Percentiles rank a stretch among this genome's conserved stretches.
These are phyloP conservation scores for Phlegmacium glaucopus DNA, from an alignment of 768 basidiomycete species.

Conservation along the genomic window DNA sequence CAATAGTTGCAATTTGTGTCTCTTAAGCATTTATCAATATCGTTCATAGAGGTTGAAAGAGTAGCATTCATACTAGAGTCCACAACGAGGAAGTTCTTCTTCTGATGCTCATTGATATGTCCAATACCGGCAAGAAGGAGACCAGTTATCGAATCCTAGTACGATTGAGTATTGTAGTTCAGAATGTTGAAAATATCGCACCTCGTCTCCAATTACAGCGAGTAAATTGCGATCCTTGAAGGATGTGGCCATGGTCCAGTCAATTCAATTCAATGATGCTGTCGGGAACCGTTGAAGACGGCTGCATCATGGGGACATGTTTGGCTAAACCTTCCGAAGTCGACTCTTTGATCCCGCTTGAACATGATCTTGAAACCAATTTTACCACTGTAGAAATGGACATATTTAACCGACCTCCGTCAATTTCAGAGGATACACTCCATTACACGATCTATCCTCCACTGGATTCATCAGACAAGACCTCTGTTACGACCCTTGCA, in stretches of 20 bases:
- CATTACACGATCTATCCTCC: slow-evolving; percentile 73
- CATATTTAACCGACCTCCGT: slow-evolving; percentile 70
- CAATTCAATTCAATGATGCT: too few species aligned
- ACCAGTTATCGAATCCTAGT: slow-evolving; percentile 94
- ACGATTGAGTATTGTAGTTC: too few species aligned
- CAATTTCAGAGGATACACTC: slow-evolving; percentile 85
- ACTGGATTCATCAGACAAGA: slow-evolving; percentile 47
- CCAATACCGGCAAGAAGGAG: slow-evolving; percentile 94
- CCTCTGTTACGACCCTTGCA: slow-evolving; percentile 61
- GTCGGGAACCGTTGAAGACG: too few species aligned
- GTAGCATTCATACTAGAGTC: slow-evolving; percentile 71
- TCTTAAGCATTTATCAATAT: slow-evolving; percentile 43
- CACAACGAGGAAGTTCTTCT: slow-evolving; percentile 97
- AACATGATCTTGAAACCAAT: too few species aligned
- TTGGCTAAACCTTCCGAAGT: neutral
- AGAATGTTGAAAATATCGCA: slow-evolving; percentile 26
- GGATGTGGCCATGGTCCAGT: slow-evolving; percentile 45
- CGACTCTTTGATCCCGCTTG: too few species aligned
- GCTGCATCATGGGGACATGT: slow-evolving; percentile 2
- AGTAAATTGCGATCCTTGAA: slow-evolving; percentile 84
- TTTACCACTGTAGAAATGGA: slow-evolving; percentile 39
- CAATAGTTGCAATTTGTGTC: slow-evolving; percentile 87
- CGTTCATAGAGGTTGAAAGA: neutral
- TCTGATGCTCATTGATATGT: slow-evolving; percentile 84
- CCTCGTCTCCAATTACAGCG: slow-evolving; percentile 98